These are phyloP conservation scores for Eremothecium coryli DNA, from an alignment of 1,139 yeast genomes.

Conservation along the genomic window DNA sequence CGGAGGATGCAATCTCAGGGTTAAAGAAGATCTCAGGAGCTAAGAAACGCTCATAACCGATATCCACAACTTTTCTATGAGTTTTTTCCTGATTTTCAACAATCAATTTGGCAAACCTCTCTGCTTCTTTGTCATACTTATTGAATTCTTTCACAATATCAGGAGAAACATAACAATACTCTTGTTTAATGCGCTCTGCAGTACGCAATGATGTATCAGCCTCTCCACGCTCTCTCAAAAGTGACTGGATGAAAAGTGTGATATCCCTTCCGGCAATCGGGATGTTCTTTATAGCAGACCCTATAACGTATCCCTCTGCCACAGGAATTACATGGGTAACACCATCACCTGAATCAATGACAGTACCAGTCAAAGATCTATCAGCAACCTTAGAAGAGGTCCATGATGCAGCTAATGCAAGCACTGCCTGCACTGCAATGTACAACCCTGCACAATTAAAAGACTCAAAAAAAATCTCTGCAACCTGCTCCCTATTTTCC, in stretches of 20 bases:
- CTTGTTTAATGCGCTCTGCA: slow-evolving; percentile 93
- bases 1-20: slow-evolving; percentile 94
- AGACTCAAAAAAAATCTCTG: slow-evolving; percentile 97
- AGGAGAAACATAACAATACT: slow-evolving; percentile 94
- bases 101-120: slow-evolving; percentile 84
- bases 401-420: slow-evolving; percentile 99
- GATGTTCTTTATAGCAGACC: slow-evolving; percentile 91
- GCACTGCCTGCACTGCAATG: slow-evolving; percentile 97
- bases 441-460: slow-evolving; percentile 97
- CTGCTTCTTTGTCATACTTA: slow-evolving; percentile 90
- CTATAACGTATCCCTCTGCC: slow-evolving; percentile 98
- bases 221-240: slow-evolving; percentile 95
- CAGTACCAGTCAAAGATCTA: slow-evolving; percentile 95
- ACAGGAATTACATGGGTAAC: slow-evolving; percentile 98
- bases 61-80: slow-evolving; percentile 62
- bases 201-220: slow-evolving; percentile 87
- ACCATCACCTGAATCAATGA: slow-evolving; percentile 95
- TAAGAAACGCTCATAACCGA: slow-evolving; percentile 92
- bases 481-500: slow-evolving; percentile 95
- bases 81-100: slow-evolving; percentile 77
- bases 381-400: slow-evolving; percentile 92
- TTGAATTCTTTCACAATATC: slow-evolving; percentile 94
- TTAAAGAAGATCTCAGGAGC: slow-evolving; percentile 98
- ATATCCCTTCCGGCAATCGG: slow-evolving; percentile 99
- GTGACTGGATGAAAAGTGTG: slow-evolving; percentile 82